phyloP scores from a whole-genome alignment of 1,284 basidiomycete genomes.

The Phlebopus sp. region DNA sequence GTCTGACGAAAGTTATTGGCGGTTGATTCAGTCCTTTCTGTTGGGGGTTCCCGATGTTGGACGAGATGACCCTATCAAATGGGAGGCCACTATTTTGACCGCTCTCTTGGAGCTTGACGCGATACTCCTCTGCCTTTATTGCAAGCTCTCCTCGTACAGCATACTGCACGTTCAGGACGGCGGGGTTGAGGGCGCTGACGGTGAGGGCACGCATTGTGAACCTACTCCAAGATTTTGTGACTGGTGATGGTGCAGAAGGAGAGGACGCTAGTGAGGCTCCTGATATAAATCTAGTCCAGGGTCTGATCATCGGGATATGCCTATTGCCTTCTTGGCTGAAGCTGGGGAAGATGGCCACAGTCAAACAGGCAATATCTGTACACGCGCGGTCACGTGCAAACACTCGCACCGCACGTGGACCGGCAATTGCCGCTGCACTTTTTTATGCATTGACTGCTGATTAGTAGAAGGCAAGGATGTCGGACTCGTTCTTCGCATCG shows the following conservation, averaged over 20 bases:
- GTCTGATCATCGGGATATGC: conserved; percentile 8
- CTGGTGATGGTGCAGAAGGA: conserved; percentile 3
- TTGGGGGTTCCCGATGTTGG: conserved; percentile 98
- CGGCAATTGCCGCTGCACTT: conserved; percentile 23
- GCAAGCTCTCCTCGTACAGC: conserved; percentile 97
- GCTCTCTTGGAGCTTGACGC: conserved; percentile 60
- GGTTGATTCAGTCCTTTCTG: conserved; percentile 92
- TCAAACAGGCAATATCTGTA: not conserved
- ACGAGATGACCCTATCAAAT: conserved; percentile 88
- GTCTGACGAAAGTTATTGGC: conserved; percentile 90
- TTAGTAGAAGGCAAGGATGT: conserved; percentile 51
- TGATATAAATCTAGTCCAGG: conserved; percentile 2
- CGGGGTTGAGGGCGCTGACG: conserved; percentile 73
- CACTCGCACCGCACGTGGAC: not conserved
- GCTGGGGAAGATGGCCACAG: not conserved
- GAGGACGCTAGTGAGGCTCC: conserved; percentile 1
- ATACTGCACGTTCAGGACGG: conserved; percentile 88
- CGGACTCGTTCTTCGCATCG: conserved; percentile 78
- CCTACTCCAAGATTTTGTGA: conserved; percentile 6
- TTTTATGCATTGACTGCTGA: conserved; percentile 15
- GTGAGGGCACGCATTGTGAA: conserved; percentile 58
- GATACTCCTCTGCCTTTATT: conserved; percentile 86
- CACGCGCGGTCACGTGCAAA: conserved; percentile 9
- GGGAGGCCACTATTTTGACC: conserved; percentile 58
- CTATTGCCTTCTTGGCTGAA: not conserved